Evolutionary conservation across 2,329 filamentous ascomycete genomes (phyloP).

Genomic region (Penicillium italicum): DNA sequence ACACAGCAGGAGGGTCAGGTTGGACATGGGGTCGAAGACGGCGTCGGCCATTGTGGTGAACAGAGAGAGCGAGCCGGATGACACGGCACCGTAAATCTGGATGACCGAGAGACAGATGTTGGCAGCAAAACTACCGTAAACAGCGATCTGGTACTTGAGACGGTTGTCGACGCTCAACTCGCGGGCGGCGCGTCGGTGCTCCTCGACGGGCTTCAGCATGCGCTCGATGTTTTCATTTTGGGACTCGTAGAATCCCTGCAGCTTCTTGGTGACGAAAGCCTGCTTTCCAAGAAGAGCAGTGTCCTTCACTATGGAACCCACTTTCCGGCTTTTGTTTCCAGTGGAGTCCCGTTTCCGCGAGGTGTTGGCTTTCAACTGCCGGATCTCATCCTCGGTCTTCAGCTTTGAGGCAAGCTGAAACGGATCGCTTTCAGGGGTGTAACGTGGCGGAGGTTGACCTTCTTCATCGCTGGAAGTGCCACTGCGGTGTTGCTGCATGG

Average conservation of each 20-base stretch:
- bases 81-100: constrained; percentile 83
- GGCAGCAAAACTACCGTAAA: constrained; percentile 67
- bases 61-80: constrained; percentile 85
- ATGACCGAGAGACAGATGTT: constrained; percentile 75
- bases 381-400: constrained; percentile 74
- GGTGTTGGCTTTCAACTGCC: constrained; percentile 73
- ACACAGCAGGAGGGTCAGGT: constrained; percentile 79
- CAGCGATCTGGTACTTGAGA: constrained; percentile 59
- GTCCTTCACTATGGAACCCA: constrained; percentile 14
- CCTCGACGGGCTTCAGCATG: constrained; percentile 86
- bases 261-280: constrained; percentile 28
- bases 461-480: constrained; percentile 43
- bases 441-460: constrained; percentile 50
- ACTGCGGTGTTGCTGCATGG: constrained; percentile 22
- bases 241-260: constrained; percentile 79
- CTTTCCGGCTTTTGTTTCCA: constrained; percentile 6
- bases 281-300: constrained; percentile 42
- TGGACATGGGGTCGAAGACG: constrained; percentile 87
- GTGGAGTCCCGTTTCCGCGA: constrained; percentile 62
- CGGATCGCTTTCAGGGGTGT: constrained; percentile 68
- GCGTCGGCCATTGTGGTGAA: constrained; percentile 98
- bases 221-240: constrained; percentile 94
- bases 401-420: constrained; percentile 73
- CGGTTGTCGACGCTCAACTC: constrained; percentile 79
- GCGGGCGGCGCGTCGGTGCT: constrained; percentile 77